phyloP scores from a whole-genome alignment of 2,329 filamentous ascomycete genomes.

The Penicillium occitanis region DNA sequence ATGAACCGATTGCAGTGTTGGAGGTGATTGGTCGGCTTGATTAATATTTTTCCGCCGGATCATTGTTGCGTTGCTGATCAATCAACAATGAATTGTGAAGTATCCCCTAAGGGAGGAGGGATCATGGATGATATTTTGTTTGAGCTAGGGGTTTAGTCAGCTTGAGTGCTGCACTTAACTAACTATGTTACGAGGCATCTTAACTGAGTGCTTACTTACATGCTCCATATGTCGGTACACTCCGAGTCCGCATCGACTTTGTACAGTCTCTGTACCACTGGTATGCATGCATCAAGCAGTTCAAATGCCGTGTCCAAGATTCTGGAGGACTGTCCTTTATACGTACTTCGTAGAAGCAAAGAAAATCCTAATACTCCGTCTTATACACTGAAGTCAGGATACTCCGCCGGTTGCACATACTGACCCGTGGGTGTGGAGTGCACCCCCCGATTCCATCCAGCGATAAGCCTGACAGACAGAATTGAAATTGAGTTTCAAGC shows the following conservation, averaged over 20 bases:
- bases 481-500: neutral
- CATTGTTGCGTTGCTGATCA: neutral
- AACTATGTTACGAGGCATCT: neutral
- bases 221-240: neutral
- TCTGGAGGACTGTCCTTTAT: too few relatives aligned
- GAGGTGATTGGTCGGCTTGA: neutral
- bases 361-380: too few relatives aligned
- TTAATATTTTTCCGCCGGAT: neutral
- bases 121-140: too few relatives aligned
- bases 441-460: neutral
- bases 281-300: neutral
- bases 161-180: neutral
- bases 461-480: neutral
- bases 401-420: neutral
- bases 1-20: neutral
- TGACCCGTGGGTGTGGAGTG: neutral
- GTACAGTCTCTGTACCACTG: neutral
- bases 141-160: neutral
- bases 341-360: too few relatives aligned
- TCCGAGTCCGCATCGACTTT: neutral
- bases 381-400: neutral
- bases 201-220: neutral
- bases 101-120: neutral
- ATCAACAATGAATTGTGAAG: slow-evolving; percentile 4
- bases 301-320: too few relatives aligned